Conservation (phyloP, 805 yeast genomes). For the Ogataea nitratoaversa region DNA sequence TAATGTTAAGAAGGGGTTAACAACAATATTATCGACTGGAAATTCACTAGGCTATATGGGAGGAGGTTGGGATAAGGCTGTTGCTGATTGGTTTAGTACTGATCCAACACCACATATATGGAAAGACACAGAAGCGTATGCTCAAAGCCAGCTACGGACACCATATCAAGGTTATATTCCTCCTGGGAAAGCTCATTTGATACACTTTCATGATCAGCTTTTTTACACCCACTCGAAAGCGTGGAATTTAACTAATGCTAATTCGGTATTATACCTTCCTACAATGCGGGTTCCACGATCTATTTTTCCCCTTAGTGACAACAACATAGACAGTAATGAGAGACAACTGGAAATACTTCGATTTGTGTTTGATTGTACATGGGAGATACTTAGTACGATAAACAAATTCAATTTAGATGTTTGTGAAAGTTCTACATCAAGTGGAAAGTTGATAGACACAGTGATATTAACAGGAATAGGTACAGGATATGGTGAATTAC, state of each 20-base stretch:
- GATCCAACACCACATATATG: slow-evolving; percentile 1
- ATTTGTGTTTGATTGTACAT: slow-evolving; percentile 31
- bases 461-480: slow-evolving; percentile 36
- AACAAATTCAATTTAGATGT: slow-evolving; percentile 14
- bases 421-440: too few species aligned
- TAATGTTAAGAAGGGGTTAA: too few species aligned
- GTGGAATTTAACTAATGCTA: slow-evolving; percentile 26
- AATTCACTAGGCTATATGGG: slow-evolving; percentile 47
- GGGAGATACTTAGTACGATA: slow-evolving; percentile 31
- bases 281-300: slow-evolving; percentile 37
- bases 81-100: slow-evolving; percentile 26
- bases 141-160: slow-evolving; percentile 13
- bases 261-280: slow-evolving; percentile 34
- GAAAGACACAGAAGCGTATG: slow-evolving; percentile 12
- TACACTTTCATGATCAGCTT: slow-evolving; percentile 23
- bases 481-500: slow-evolving; percentile 37
- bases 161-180: slow-evolving; percentile 31
- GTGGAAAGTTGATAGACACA: too few species aligned
- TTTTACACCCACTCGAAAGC: slow-evolving; percentile 23
- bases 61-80: slow-evolving; percentile 45
- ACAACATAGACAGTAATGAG: background rate
- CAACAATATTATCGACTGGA: slow-evolving; percentile 46
- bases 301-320: slow-evolving; percentile 8
- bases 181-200: slow-evolving; percentile 27
- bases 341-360: background rate